Evolutionary conservation across 257 asterid genomes (phyloP), one percentile per base, ranked within the genome.

Genomic region (Rhazya stricta): DNA sequence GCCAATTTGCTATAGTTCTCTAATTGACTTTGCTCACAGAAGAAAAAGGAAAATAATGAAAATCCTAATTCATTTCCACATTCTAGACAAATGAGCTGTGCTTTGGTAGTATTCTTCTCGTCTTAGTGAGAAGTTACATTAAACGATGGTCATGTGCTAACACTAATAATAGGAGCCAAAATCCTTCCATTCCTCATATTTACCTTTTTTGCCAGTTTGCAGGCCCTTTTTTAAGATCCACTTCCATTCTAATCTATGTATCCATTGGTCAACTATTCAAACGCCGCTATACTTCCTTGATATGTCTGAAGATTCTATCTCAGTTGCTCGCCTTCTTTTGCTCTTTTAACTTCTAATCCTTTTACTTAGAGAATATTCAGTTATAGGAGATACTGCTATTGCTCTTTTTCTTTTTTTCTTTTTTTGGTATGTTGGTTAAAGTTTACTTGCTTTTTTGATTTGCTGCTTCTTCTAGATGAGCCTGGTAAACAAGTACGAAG

Each of bases 401-500:
- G 36, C 41, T 53, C 36, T 37, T n/a, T 23, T 34, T 74, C 60
- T 19, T 51, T n/a, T n/a, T n/a, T n/a, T n/a, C n/a, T n/a, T n/a
- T n/a, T n/a, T n/a, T n/a, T n/a, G n/a, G 56, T 66, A 43, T 27
- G 15, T 48, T 56, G 27, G 13, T 45, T 13, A 29, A 60, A 34
- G 56, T 57, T 54, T 43, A 36, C 69, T 79, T 54, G 48, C 8
- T 57, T n/a, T 29, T 43, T 29, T 71, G 13, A 41, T 32, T 56
- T n/a, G 69, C 6, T 63, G 25, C 43, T 12, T 63, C 67, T 74
- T 57, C 65, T 83, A 94, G 98, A 94, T 89, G 97, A 91, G 81
- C 92, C 97, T 75, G 97, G 98, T 69, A 94, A 91, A 74, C 98
- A 94, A 87, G 96, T 88, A 21, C 89, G 90, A 54, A 91, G 98